These are phyloP conservation scores for Cucurbita maxima DNA, from an alignment of 306 rosid genomes.

Conservation along the genomic window DNA sequence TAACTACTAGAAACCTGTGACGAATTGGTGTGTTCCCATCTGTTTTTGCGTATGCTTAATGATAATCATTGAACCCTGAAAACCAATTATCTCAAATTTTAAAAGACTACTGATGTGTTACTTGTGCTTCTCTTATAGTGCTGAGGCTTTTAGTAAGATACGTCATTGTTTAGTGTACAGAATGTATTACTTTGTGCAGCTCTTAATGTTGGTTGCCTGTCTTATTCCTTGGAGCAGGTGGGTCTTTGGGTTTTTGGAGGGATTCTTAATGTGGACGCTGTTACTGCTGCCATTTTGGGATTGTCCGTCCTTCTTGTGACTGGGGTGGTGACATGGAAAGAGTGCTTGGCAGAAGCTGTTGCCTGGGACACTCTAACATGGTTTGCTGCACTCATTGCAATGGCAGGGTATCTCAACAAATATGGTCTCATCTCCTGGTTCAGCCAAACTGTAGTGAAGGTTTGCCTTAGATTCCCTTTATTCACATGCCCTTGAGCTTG, in stretches of 20 bases:
- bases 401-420: conserved; percentile 99
- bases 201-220: not conserved
- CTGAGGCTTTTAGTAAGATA: not conserved
- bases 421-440: conserved; percentile 98
- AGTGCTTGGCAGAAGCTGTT: conserved; percentile 89
- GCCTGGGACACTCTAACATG: conserved; percentile 99
- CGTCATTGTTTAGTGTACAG: not conserved
- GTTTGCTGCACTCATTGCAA: conserved; percentile 99
- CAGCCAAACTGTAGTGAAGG: conserved; percentile 91
- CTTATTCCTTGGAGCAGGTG: conserved; percentile 34
- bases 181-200: not conserved
- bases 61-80: not conserved
- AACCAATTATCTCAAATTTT: not conserved
- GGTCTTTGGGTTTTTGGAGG: conserved; percentile 98
- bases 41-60: not conserved
- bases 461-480: conserved; percentile 19
- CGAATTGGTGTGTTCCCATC: not conserved
- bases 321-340: conserved; percentile 98
- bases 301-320: conserved; percentile 73
- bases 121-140: not conserved
- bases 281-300: conserved; percentile 91
- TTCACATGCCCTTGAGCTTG: not conserved
- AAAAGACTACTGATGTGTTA: not conserved
- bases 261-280: conserved; percentile 62
- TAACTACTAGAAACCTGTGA: not conserved